phyloP scores from a whole-genome alignment of 768 basidiomycete genomes.

The Psilocybe subaeruginosa region DNA sequence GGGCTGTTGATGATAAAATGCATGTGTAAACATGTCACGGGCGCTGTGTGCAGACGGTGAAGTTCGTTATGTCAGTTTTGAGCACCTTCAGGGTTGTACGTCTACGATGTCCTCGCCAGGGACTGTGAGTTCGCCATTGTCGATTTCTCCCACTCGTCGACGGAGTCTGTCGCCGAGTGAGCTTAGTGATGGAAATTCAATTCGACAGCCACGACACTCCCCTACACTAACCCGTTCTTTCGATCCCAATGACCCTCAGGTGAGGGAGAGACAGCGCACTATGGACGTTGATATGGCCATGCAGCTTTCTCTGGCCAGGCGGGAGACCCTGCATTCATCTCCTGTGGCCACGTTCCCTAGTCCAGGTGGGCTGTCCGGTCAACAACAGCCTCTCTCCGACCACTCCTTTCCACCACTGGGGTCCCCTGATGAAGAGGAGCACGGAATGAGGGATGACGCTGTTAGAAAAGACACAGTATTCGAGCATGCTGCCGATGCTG shows the following conservation, averaged over 20 bases:
- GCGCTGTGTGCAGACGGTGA: background rate
- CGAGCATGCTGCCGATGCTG: constrained; percentile 12
- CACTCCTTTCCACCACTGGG: constrained; percentile 2
- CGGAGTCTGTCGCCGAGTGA: constrained; percentile 43
- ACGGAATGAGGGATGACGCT: constrained; percentile 34
- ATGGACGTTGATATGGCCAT: constrained; percentile 96
- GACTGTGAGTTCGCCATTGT: constrained; percentile 46
- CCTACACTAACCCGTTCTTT: constrained; percentile 65
- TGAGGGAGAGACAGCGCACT: constrained; percentile 84
- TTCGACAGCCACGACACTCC: constrained; percentile 43
- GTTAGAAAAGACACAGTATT: constrained; percentile 47
- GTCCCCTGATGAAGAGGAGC: constrained; percentile 13
- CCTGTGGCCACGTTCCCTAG: constrained; percentile 27
- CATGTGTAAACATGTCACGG: background rate
- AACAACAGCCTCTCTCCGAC: constrained; percentile 9
- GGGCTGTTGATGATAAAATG: constrained; percentile 40
- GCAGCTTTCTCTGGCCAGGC: constrained; percentile 72
- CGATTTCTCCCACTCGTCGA: constrained; percentile 44
- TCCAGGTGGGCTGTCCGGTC: constrained; percentile 22
- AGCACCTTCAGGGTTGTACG: background rate
- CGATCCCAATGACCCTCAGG: constrained; percentile 73
- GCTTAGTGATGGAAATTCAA: constrained; percentile 41
- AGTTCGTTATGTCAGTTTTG: background rate
- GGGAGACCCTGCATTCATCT: constrained; percentile 54
- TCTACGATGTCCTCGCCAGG: constrained; percentile 41